These are phyloP conservation scores for Podospora sp. DNA, from an alignment of 495 filamentous ascomycete species.

Conservation along the genomic window DNA sequence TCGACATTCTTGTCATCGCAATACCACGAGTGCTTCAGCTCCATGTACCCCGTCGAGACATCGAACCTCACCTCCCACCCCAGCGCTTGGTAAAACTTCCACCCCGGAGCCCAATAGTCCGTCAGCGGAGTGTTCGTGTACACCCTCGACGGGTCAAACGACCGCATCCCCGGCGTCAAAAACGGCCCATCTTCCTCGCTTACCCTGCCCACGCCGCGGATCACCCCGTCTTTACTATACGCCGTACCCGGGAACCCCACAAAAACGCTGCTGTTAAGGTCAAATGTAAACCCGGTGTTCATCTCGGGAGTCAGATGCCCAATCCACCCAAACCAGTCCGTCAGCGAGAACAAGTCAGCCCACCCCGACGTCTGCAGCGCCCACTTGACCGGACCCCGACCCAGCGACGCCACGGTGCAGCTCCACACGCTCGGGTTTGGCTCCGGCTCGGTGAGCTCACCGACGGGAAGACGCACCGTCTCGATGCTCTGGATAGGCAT, in stretches of 20 bases:
- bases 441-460: conserved; percentile 13
- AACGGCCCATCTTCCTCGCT: not conserved
- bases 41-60: conserved; percentile 12
- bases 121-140: not conserved
- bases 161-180: conserved; percentile 2
- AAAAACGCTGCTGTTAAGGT: conserved; percentile 17
- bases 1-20: conserved; percentile 16
- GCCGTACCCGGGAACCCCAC: not conserved
- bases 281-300: not conserved
- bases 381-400: conserved; percentile 14
- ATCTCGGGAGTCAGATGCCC: not conserved
- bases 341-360: conserved; percentile 10
- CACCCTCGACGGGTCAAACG: conserved; percentile 9
- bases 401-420: conserved; percentile 14
- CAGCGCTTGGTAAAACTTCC: conserved; percentile 16
- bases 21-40: conserved; percentile 16
- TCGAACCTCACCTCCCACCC: conserved; percentile 8
- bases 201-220: not conserved
- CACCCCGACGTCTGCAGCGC: not conserved
- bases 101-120: conserved; percentile 1
- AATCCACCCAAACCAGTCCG: conserved; percentile 1
- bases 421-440: not conserved
- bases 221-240: not conserved
- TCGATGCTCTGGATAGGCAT: conserved; percentile 6
- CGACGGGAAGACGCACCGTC: not conserved